Base-by-base conservation (phyloP, 352 stramenopile species). In the Aphanomyces cochlioides region DNA sequence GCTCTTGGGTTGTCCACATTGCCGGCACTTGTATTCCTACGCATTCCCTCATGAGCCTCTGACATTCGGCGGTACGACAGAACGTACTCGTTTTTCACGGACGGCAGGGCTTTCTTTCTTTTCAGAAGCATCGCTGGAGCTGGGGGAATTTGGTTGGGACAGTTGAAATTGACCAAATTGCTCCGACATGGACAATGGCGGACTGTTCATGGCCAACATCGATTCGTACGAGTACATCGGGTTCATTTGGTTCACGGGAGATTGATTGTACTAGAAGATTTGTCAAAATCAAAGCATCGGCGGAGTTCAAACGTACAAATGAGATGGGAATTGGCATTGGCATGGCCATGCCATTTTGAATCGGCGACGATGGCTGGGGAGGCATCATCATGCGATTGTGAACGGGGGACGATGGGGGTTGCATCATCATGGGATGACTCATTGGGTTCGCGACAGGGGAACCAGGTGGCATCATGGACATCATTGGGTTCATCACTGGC, bases 21-120 rank as follows among this genome's bases (percentile, higher is more conserved):
- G 64, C 38, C 64, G 45, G 54, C 64, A 70, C 54, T 70, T 70
- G 64, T 70, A 70, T 41, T 70, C 64, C 64, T 70, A 70, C 38
- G n/a, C 3, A 28, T 28, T 28, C 28, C 28, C 28, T 28, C 28
- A 28, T 28, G 28, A 28, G 28, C 28, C 28, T 28, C 28, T 28
- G 28, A 28, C 28, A 2, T 28, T 0, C 0, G 28, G 28, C 28
- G 28, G 28, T 0, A 2, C 28, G 28, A 28, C 28, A 0, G 2
- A 28, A 28, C 64, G 47, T 43, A 70, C 64, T n/a, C 64, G 64
- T 19, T 70, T 70, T 28, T 70, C 64, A 39, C 54, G 48, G 34
- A 13, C 41, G n/a, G n/a, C 21, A 1, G 56, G 17, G 12, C 5
- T 17, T 19, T 70, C 34, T n/a, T 56, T 70, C 34, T 56, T 47